Evolutionary conservation across 1,284 basidiomycete genomes (phyloP).

Genomic region (Trametes sp.): DNA sequence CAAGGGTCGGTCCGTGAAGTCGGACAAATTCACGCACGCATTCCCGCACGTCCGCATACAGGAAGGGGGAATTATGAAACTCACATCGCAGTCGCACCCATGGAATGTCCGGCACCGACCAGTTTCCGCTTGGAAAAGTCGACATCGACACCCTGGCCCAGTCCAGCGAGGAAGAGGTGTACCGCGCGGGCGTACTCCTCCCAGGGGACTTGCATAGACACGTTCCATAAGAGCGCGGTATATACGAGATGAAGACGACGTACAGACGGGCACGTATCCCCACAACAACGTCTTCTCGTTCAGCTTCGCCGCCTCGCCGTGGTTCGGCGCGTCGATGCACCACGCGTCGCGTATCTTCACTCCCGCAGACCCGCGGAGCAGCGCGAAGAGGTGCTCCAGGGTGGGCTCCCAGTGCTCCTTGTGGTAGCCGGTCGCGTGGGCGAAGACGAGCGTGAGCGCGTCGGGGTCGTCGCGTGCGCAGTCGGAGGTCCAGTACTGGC

Average conservation of each 20-base stretch:
- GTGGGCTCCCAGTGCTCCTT: constrained; percentile 67
- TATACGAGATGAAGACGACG: constrained; percentile 29
- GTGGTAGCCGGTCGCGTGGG: constrained; percentile 61
- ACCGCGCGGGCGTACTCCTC: constrained; percentile 47
- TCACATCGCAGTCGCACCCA: constrained; percentile 49
- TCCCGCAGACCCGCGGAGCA: constrained; percentile 9
- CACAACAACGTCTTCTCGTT: constrained; percentile 53
- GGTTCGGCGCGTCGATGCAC: constrained; percentile 62
- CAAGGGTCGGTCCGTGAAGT: too few relatives aligned
- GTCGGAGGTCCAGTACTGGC: constrained; percentile 53
- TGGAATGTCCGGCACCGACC: constrained; percentile 50
- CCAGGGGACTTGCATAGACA: constrained; percentile 40
- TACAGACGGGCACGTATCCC: constrained; percentile 53
- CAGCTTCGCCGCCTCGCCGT: constrained; percentile 58
- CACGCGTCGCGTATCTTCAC: constrained; percentile 56
- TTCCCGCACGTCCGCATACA: too few relatives aligned
- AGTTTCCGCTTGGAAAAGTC: constrained; percentile 45
- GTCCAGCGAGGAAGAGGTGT: constrained; percentile 44
- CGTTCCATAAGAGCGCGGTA: neutral
- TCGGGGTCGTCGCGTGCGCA: constrained; percentile 46
- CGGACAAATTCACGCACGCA: too few relatives aligned
- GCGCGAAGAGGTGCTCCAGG: constrained; percentile 52
- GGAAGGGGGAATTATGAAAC: too few relatives aligned
- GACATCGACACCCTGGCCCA: constrained; percentile 43
- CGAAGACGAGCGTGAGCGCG: constrained; percentile 56